A percentile compares a stretch with the other conserved stretches of the same genome.
Conservation (phyloP, 352 stramenopile genomes). For the Chrysophaeum taylorii region DNA sequence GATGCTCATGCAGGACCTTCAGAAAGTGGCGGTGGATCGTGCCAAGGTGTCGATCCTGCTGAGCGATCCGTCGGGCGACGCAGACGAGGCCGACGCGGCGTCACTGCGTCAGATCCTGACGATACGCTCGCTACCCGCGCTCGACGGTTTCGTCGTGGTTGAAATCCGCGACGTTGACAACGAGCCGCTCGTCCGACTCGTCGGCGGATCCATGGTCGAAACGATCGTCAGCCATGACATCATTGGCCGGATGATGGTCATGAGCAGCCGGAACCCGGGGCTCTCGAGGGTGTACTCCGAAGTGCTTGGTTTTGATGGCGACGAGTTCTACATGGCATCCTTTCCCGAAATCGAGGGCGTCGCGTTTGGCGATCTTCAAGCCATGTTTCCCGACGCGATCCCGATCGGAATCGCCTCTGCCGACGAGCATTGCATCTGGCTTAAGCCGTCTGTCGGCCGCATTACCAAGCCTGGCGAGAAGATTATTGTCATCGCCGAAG, state of each 20-base stretch:
- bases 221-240: slow-evolving; percentile 63
- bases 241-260: slow-evolving; percentile 60
- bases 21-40: slow-evolving; percentile 58
- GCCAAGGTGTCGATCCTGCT: slow-evolving; percentile 64
- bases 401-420: slow-evolving; percentile 53
- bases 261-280: slow-evolving; percentile 54
- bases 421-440: neutral
- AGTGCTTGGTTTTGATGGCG: slow-evolving; percentile 56
- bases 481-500: slow-evolving; percentile 60
- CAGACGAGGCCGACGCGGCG: slow-evolving; percentile 53
- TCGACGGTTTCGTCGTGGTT: slow-evolving; percentile 63
- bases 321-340: slow-evolving; percentile 68
- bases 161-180: slow-evolving; percentile 68
- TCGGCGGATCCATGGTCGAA: slow-evolving; percentile 58
- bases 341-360: slow-evolving; percentile 54
- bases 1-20: slow-evolving; percentile 53
- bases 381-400: slow-evolving; percentile 55
- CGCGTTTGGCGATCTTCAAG: slow-evolving; percentile 43
- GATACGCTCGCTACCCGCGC: slow-evolving; percentile 54
- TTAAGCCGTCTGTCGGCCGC: slow-evolving; percentile 32
- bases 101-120: slow-evolving; percentile 46
- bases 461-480: slow-evolving; percentile 56
- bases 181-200: slow-evolving; percentile 53
- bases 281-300: slow-evolving; percentile 37
- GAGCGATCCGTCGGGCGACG: slow-evolving; percentile 52